Evolutionary conservation across 768 basidiomycete species (phyloP), one percentile per base, ranked within the genome.

Genomic region (Lanmaoa rubissima): DNA sequence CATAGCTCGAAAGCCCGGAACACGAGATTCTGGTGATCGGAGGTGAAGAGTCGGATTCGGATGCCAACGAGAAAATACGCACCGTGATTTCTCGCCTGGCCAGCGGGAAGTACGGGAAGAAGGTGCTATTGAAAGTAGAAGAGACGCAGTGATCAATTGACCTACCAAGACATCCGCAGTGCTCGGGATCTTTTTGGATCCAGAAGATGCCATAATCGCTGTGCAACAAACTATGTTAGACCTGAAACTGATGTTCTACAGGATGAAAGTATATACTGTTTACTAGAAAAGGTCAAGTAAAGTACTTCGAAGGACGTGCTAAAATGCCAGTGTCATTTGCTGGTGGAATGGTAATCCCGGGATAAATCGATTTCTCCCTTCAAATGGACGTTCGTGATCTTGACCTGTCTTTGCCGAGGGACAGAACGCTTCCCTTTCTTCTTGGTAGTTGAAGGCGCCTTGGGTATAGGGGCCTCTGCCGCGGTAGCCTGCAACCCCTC

Each of bases 351-450:
- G 69, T 84, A 92, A 65, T 93, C 90, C 59, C 82, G 82, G 44
- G 87, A 85, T 48, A 96, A 73, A 73, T 96, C 94, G 76, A 97
- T 88, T 65, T 88, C 85, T 19, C 86, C 89, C 67, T 84, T 90
- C 70, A 94, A 73, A 76, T 96, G 94, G 4, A 88, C 85, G 65
- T 96, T 97, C 39, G 92, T 95, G 63, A 96, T 85, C 64, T 90
- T 85, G 53, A 85, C 84, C 66, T 86, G 86, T 47, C 94, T 82
- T 66, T 90, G 87, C 17, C 86, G 78, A 47, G 83, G 82, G 35
- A 82, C 88, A 13, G 84, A 78, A 48, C 89, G 87, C 63, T 88
- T 89, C 62, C 90, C 90, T 65, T 89, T 90, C 73, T 93, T 95
- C 78, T 87, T 94, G 63, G 80, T 81, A 19, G 67, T 75, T 14